These are phyloP conservation scores for Brassica nigra DNA, from an alignment of 345 rosid genomes.

Conservation along the genomic window DNA sequence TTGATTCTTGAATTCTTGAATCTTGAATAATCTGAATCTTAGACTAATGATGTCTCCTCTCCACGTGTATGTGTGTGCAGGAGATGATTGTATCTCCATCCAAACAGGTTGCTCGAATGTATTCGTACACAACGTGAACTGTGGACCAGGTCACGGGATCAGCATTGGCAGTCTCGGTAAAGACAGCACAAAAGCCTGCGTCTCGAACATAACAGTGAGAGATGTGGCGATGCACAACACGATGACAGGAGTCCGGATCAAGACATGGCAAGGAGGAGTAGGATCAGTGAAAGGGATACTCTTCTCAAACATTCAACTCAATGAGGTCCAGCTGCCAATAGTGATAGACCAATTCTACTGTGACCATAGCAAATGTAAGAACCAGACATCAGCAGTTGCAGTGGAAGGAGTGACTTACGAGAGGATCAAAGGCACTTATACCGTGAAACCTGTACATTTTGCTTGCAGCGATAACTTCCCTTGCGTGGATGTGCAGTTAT, in stretches of 20 bases:
- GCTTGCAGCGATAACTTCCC: constrained; percentile 94
- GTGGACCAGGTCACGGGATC: constrained; percentile 98
- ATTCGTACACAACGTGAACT: constrained; percentile 75
- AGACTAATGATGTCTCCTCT: neutral
- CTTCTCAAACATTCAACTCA: constrained; percentile 90
- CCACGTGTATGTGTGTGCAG: constrained; percentile 49
- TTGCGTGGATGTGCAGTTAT: constrained; percentile 72
- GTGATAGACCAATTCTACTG: constrained; percentile 92
- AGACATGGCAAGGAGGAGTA: constrained; percentile 98
- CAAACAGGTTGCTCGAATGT: constrained; percentile 96
- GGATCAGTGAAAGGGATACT: constrained; percentile 84
- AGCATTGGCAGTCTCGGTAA: constrained; percentile 94
- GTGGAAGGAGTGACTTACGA: constrained; percentile 86
- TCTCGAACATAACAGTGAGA: constrained; percentile 88
- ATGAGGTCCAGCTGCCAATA: constrained; percentile 84
- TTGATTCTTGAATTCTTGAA: neutral
- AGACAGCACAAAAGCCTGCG: constrained; percentile 84
- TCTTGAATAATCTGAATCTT: constrained; percentile 2
- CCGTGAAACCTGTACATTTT: constrained; percentile 80
- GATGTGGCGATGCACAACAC: constrained; percentile 82
- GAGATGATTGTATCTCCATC: constrained; percentile 92
- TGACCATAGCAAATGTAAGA: constrained; percentile 71
- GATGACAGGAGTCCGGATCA: constrained; percentile 88
- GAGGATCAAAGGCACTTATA: constrained; percentile 81
- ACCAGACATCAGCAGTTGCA: constrained; percentile 89